These are phyloP conservation scores for Clavispora fructus DNA, from an alignment of 805 yeast genomes.

Conservation along the genomic window DNA sequence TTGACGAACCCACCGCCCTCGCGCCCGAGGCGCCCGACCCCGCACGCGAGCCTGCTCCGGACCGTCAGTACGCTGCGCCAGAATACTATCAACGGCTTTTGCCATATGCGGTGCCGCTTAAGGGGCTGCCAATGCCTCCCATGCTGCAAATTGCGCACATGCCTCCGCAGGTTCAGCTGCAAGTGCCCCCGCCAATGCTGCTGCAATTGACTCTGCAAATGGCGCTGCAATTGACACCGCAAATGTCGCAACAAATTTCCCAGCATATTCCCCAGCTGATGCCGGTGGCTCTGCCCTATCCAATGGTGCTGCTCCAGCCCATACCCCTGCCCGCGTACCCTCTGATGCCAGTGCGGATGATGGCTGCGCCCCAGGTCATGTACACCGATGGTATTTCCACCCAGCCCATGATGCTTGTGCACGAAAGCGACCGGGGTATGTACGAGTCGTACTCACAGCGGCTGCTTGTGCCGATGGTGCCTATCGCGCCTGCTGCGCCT, in stretches of 20 bases:
- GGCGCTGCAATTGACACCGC: background rate
- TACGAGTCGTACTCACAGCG: background rate
- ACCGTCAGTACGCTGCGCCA: background rate
- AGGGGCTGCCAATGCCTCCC: background rate
- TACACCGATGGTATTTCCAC: background rate
- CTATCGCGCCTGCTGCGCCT: background rate
- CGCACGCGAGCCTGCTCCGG: background rate
- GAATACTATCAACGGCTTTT: background rate
- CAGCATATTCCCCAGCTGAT: background rate
- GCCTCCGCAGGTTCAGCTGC: background rate
- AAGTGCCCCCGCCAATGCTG: background rate
- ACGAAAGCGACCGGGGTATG: background rate
- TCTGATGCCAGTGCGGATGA: background rate
- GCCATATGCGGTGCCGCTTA: background rate
- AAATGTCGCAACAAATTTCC: background rate
- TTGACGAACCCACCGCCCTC: constrained; percentile 2
- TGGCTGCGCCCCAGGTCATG: background rate
- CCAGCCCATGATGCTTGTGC: background rate
- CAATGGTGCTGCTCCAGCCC: constrained; percentile 4
- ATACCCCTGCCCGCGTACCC: background rate
- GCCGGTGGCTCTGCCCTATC: background rate
- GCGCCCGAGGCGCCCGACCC: background rate
- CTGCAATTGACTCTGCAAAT: background rate
- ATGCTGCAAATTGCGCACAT: background rate
- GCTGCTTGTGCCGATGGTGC: background rate